Evolutionary conservation across 2,329 filamentous ascomycete species (phyloP).

Genomic region (Macrophomina phaseolina): DNA sequence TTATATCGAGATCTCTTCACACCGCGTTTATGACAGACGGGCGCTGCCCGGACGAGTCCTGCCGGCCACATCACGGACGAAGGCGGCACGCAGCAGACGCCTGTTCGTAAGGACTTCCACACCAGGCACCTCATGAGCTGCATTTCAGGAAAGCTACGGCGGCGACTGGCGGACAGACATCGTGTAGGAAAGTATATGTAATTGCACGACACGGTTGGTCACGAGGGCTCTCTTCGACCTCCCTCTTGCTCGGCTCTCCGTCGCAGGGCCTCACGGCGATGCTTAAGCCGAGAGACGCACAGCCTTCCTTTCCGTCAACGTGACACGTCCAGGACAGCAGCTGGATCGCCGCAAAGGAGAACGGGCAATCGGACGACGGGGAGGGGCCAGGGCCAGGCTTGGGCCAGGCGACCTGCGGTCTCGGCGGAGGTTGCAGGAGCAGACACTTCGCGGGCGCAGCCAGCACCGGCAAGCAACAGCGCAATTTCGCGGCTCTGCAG

Average conservation of each 20-base stretch:
- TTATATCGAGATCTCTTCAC: not conserved
- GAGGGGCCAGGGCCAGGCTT: not conserved
- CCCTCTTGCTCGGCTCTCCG: conserved; percentile 6
- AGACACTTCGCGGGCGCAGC: not conserved
- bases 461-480: not conserved
- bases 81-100: not conserved
- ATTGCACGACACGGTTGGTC: not conserved
- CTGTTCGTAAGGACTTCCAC: not conserved
- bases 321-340: not conserved
- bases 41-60: not conserved
- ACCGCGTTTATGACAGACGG: not conserved
- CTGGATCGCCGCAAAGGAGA: not conserved
- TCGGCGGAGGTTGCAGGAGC: conserved; percentile 3
- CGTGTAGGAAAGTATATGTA: not conserved
- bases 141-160: not conserved
- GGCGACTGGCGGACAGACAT: no score
- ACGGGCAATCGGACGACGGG: conserved; percentile 3
- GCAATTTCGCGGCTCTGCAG: conserved; percentile 15
- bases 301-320: not conserved
- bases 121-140: conserved; percentile 1
- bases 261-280: not conserved
- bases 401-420: conserved; percentile 6
- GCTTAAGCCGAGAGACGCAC: conserved; percentile 12
- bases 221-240: not conserved
- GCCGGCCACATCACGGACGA: not conserved